These are phyloP conservation scores for Suillus subaureus DNA, from an alignment of 768 basidiomycete genomes.

Conservation along the genomic window DNA sequence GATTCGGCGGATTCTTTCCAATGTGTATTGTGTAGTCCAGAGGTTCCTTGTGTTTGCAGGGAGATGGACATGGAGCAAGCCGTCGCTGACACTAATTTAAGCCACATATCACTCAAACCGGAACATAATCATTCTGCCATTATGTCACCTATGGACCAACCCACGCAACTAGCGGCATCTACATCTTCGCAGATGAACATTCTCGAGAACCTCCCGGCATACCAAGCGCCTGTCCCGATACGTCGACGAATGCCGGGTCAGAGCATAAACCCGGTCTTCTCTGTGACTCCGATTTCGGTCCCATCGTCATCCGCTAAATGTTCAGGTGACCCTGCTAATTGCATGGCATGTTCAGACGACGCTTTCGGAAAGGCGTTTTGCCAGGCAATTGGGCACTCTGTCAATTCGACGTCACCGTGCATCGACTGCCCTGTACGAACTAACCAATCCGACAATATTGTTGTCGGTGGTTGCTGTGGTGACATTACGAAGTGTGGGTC, in stretches of 20 bases:
- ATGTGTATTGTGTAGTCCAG: slow-evolving; percentile 78
- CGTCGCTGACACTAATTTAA: slow-evolving; percentile 22
- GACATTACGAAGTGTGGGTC: slow-evolving; percentile 33
- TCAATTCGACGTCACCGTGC: slow-evolving; percentile 55
- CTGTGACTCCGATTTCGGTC: slow-evolving; percentile 41
- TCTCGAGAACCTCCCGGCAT: slow-evolving; percentile 75
- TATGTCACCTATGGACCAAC: slow-evolving; percentile 24
- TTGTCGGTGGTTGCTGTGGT: slow-evolving; percentile 40
- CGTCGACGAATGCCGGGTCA: slow-evolving; percentile 52
- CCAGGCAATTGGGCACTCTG: slow-evolving; percentile 65
- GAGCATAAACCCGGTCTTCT: slow-evolving; percentile 54
- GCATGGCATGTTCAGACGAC: slow-evolving; percentile 83
- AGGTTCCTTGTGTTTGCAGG: slow-evolving; percentile 75
- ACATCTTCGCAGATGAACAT: slow-evolving; percentile 51
- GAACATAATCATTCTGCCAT: slow-evolving; percentile 19
- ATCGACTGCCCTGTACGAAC: slow-evolving; percentile 52
- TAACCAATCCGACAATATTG: slow-evolving; percentile 27
- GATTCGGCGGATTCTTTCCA: slow-evolving; percentile 33
- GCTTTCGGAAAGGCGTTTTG: slow-evolving; percentile 89
- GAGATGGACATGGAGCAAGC: slow-evolving; percentile 59
- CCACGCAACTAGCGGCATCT: slow-evolving; percentile 30
- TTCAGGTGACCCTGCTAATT: slow-evolving; percentile 87
- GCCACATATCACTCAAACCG: slow-evolving; percentile 15
- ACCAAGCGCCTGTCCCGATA: slow-evolving; percentile 82
- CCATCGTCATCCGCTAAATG: slow-evolving; percentile 47